A percentile compares a stretch with the other conserved stretches of the same genome.
Evolutionary conservation across 768 basidiomycete genomes (phyloP).

Genomic region (Podaxis sp.): DNA sequence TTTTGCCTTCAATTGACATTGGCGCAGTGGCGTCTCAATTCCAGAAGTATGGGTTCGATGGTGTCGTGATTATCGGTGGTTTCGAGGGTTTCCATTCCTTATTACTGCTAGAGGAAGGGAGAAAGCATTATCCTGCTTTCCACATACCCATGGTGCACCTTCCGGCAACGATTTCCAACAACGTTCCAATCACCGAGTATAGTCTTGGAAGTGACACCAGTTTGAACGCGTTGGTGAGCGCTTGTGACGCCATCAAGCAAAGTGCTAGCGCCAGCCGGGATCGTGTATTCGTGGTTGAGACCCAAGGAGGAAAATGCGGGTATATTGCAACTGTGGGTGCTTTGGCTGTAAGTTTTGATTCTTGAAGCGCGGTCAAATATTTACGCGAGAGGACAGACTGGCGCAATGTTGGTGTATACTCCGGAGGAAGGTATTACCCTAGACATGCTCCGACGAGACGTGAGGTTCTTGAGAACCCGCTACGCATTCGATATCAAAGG

Average conservation of each 20-base stretch:
- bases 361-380: background rate
- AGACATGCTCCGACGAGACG: slow-evolving; percentile 78
- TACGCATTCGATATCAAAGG: slow-evolving; percentile 87
- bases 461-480: slow-evolving; percentile 82
- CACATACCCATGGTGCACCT: slow-evolving; percentile 95
- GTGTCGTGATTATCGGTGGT: slow-evolving; percentile 87
- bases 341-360: slow-evolving; percentile 68
- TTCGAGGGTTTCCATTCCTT: slow-evolving; percentile 92
- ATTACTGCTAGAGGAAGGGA: slow-evolving; percentile 72
- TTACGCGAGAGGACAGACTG: slow-evolving; percentile 51
- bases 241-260: slow-evolving; percentile 98
- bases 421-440: slow-evolving; percentile 90
- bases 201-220: slow-evolving; percentile 97
- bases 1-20: slow-evolving; percentile 81
- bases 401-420: slow-evolving; percentile 91
- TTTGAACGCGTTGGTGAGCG: slow-evolving; percentile 94
- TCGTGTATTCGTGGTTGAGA: slow-evolving; percentile 96
- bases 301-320: slow-evolving; percentile 95
- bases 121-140: slow-evolving; percentile 86
- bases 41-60: slow-evolving; percentile 80
- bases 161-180: slow-evolving; percentile 97
- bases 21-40: slow-evolving; percentile 89
- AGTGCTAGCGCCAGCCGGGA: slow-evolving; percentile 95
- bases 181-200: slow-evolving; percentile 96
- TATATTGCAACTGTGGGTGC: slow-evolving; percentile 96